Evolutionary conservation across 305 asterid genomes (phyloP), one percentile per base, ranked within the genome.

Genomic region (Fraxinus xanthoxyloides): DNA sequence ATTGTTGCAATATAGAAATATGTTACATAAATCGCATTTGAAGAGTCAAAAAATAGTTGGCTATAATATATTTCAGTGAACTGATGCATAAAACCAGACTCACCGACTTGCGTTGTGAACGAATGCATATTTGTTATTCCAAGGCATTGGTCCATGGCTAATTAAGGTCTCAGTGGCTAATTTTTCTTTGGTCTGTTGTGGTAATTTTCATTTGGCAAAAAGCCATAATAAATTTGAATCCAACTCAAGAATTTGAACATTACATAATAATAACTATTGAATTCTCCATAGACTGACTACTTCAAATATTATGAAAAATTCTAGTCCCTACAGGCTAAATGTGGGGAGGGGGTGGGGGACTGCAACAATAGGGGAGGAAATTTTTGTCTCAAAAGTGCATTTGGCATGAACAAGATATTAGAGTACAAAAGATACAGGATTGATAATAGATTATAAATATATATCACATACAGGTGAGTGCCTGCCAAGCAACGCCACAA

Each of bases 401-500:
- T 65, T 19, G 54, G 32, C 38, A 30, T 73, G 63, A 54, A 54
- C 24, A 54, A 5, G 63, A n/a, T 54, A 54, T 54, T 7, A 5
- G 19, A 54, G 9, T 54, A 54, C 23, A 54, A n/a, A n/a, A 54
- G 24, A 5, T 54, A 4, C 70, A 61, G 4, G 31, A 61, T 17
- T 23, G 26, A 61, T 61, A 21, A 61, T 61, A 61, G 1, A 61
- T 61, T 23, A 61, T 13, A 26, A 10, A 15, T 1, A 10, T 26
- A 61, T 28, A 21, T 34, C 72, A 84, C 96, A 84, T 80, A 95
- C 98, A 6, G 92, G 92, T 0, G 99, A 94, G 82, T 84, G 84
- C 82, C 81, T 88, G 81, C 98, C 98, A 76, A 96, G 97, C 89
- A 94, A 87, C 56, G 93, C 88, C 80, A 96, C 99, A 36, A 96